Evolutionary conservation across 306 rosid species (phyloP), one percentile per base, ranked within the genome.

Genomic region (Trifolium fragiferum): DNA sequence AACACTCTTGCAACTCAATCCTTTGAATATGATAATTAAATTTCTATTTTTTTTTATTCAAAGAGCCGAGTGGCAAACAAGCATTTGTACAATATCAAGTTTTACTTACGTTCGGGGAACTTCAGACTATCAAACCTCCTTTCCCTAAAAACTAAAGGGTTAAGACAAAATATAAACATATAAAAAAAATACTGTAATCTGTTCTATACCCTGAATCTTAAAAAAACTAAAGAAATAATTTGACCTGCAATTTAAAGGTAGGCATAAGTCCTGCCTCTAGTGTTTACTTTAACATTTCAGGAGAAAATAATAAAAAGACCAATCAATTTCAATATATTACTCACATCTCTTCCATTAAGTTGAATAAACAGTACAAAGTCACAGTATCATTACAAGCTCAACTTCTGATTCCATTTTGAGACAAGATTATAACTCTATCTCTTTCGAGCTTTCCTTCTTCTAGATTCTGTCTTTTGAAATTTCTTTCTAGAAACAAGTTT

Each of bases 401-500:
- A 55, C 51, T 70, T 35, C 15, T 23, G n/a, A 51, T 76, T 46
- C 20, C 12, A 54, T 23, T 7, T 41, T 27, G 55, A 63, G 70
- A 61, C 38, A 70, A 62, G 10, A 10, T 41, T 19, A 40, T 4
- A 18, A 40, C 43, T 73, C 23, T 54, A 84, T 61, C 78, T 77
- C 67, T 49, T 89, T 68, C 65, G 91, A 72, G 97, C 96, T 89
- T 89, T 92, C 80, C 92, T 86, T 55, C 90, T 77, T 54, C 96
- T 83, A 47, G 96, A 86, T 72, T 83, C 87, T 73, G 96, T 60
- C 80, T 92, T 92, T 80, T 92, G 93, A 90, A 92, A 92, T 80
- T 81, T 92, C 88, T 88, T 92, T 69, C 85, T 87, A 2, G 84
- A 53, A 70, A 92, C 92, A 46, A 92, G 75, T 80, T 89, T 89